Conservation (phyloP, 2,329 filamentous ascomycete genomes). For the Alternaria sp. region DNA sequence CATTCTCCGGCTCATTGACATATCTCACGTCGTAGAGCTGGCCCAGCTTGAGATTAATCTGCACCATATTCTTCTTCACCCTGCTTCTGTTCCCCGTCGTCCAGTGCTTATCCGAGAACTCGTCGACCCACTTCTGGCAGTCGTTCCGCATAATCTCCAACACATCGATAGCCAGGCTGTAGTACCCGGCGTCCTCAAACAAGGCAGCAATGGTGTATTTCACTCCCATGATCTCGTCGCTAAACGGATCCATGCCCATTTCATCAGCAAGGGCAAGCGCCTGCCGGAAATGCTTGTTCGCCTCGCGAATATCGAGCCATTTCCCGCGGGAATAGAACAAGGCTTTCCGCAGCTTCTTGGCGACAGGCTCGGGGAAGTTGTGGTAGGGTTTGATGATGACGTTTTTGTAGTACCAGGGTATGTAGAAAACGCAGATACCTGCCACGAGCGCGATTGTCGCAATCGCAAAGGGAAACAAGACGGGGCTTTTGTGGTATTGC, state of each 20-base stretch:
- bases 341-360: conserved; percentile 80
- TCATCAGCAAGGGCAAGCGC: conserved; percentile 78
- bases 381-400: conserved; percentile 60
- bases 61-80: conserved; percentile 76
- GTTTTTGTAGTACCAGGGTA: conserved; percentile 57
- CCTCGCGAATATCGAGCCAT: conserved; percentile 75
- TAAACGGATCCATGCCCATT: conserved; percentile 83
- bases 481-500: conserved; percentile 50
- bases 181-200: conserved; percentile 78
- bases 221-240: conserved; percentile 88
- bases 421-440: conserved; percentile 52
- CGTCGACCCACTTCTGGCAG: conserved; percentile 62
- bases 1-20: conserved; percentile 75
- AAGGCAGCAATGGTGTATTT: conserved; percentile 82
- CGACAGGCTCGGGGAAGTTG: conserved; percentile 73
- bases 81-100: conserved; percentile 64
- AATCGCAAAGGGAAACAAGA: conserved; percentile 50
- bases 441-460: conserved; percentile 50
- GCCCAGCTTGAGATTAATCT: conserved; percentile 82
- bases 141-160: conserved; percentile 79
- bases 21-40: conserved; percentile 81
- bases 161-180: conserved; percentile 75
- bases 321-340: conserved; percentile 79
- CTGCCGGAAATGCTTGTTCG: conserved; percentile 82
- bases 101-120: conserved; percentile 53